Evolutionary conservation across 2,329 filamentous ascomycete species (phyloP), one percentile per base, ranked within the genome.

Genomic region (Chaetoscypha palmicola): DNA sequence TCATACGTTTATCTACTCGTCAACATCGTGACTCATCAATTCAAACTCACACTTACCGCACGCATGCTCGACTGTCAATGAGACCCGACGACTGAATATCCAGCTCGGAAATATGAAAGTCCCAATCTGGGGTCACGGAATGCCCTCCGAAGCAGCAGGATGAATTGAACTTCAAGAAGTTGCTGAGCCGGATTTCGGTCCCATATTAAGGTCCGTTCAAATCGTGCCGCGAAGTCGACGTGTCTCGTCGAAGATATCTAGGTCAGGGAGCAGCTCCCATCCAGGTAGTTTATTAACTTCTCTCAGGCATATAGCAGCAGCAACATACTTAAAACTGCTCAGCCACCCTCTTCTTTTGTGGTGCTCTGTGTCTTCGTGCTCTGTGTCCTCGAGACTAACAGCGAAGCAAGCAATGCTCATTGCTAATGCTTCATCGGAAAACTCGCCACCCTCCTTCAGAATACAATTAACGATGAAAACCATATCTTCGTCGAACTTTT

Each of bases 291-390:
- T 45, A 12, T 68, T 63, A 38, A 77, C 57, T 61, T 77, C 71
- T 43, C 64, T 65, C 64, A 77, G 60, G 45, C 68, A 70, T 0
- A 72, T 66, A 0, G 65, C 66, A 3, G 71, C 71, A 45, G 72
- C 68, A 12, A 78, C 60, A 57, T 75, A 77, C 50, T 63, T 66
- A 59, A 75, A 78, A 49, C 73, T 76, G 49, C 64, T 57, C 43
- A 76, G 45, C 41, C 63, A 52, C 1, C 64, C 63, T 2, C 57
- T 45, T 21, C 54, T 49, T 22, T 56, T 54, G 24, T 39, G 41
- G 1, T 20, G 33, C 8, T 19, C 19, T 2, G n/a, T 37, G n/a
- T n/a, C n/a, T n/a, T n/a, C n/a, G n/a, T 20, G 33, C 8, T 19
- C 19, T 2, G n/a, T 37, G 38, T 68, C 62, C 31, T 64, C 50